Evolutionary conservation across 176 grass and related monocot genomes (phyloP).

Genomic region (Elaeis guineensis): DNA sequence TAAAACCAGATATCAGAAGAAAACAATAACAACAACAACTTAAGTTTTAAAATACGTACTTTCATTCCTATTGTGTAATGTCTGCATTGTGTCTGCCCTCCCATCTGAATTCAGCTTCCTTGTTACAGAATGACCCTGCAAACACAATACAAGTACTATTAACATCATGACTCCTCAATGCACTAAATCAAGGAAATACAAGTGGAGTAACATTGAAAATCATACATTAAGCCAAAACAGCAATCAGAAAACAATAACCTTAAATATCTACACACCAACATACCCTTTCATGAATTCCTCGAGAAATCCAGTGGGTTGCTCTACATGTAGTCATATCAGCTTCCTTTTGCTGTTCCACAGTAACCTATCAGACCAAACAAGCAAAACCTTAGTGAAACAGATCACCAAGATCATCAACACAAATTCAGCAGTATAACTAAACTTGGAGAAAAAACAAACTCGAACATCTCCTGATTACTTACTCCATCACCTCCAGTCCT

Average conservation of each 20-base stretch:
- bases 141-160: no score
- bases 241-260: not conserved
- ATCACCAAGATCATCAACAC: no score
- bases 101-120: slow-evolving; percentile 69
- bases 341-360: slow-evolving; percentile 79
- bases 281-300: slow-evolving; percentile 84
- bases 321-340: slow-evolving; percentile 60
- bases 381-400: no score
- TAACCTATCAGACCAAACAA: slow-evolving; percentile 27
- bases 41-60: slow-evolving; percentile 18
- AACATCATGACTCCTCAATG: no score
- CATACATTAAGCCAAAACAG: no score
- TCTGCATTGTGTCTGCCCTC: slow-evolving; percentile 60
- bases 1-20: slow-evolving; percentile 3
- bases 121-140: slow-evolving; percentile 67
- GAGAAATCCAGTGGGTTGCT: slow-evolving; percentile 61
- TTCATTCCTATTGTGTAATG: slow-evolving; percentile 78
- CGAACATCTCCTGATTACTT: slow-evolving; percentile 7
- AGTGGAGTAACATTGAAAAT: no score
- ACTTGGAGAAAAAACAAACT: no score
- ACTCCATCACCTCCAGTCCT: slow-evolving; percentile 52
- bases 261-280: not conserved
- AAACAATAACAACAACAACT: not conserved
- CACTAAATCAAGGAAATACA: no score
- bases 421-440: no score